phyloP scores from a whole-genome alignment of 2,329 filamentous ascomycete species.

The Thermoascus crustaceus region DNA sequence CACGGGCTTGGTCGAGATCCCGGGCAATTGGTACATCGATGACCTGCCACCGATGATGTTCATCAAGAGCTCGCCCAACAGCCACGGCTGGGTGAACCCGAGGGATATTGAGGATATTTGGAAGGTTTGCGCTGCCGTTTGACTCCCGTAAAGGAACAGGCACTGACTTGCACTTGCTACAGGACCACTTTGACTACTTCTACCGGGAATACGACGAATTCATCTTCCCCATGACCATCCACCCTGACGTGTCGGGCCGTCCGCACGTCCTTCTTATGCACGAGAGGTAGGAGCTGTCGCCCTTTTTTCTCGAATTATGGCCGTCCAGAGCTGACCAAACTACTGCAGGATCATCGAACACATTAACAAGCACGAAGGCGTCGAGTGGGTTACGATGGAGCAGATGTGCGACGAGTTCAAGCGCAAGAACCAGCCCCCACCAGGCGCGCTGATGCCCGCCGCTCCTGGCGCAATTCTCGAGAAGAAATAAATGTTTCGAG shows the following conservation, averaged over 20 bases:
- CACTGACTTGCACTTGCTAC: slow-evolving; percentile 53
- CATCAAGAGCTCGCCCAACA: slow-evolving; percentile 42
- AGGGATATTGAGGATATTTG: slow-evolving; percentile 53
- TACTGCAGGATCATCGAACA: slow-evolving; percentile 52
- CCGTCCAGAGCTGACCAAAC: slow-evolving; percentile 6
- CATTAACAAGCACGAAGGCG: slow-evolving; percentile 53
- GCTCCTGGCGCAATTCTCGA: slow-evolving; percentile 6
- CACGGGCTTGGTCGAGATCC: slow-evolving; percentile 38
- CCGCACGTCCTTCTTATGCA: slow-evolving; percentile 69
- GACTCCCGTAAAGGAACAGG: neutral
- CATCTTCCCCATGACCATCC: slow-evolving; percentile 68
- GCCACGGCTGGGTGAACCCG: slow-evolving; percentile 51
- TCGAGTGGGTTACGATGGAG: slow-evolving; percentile 49
- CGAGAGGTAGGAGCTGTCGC: slow-evolving; percentile 47
- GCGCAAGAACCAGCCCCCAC: slow-evolving; percentile 49
- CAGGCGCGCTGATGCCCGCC: slow-evolving; percentile 41
- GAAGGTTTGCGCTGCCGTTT: slow-evolving; percentile 24
- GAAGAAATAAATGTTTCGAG: slow-evolving; percentile 7
- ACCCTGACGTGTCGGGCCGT: slow-evolving; percentile 63
- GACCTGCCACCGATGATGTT: slow-evolving; percentile 41
- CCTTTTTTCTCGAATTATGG: neutral
- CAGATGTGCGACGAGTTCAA: slow-evolving; percentile 69
- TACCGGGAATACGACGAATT: slow-evolving; percentile 71
- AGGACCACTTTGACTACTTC: slow-evolving; percentile 60
- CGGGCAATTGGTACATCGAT: slow-evolving; percentile 38